Conservation (phyloP, 306 rosid species). For the Gleditsia sinensis region DNA sequence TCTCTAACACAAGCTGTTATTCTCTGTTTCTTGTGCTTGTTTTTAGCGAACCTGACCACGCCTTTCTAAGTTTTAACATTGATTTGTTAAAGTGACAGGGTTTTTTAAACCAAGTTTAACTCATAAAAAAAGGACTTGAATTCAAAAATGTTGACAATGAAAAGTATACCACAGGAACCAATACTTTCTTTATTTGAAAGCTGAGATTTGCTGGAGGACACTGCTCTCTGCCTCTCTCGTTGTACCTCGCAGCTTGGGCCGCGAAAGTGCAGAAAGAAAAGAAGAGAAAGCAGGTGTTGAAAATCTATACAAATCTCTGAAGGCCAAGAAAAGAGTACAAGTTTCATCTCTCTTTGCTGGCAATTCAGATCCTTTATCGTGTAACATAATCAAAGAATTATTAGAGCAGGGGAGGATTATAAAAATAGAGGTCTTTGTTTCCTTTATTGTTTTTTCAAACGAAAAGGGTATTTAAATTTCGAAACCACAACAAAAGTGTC, state of each 20-base stretch:
- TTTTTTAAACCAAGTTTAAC: neutral
- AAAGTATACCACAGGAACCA: constrained; percentile 11
- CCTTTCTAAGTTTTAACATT: neutral
- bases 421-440: neutral
- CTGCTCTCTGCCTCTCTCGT: neutral
- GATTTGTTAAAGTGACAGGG: neutral
- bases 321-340: neutral
- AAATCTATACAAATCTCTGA: neutral
- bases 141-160: neutral
- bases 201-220: constrained; percentile 31
- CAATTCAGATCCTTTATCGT: constrained; percentile 45
- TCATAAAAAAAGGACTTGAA: neutral
- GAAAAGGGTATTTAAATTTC: neutral
- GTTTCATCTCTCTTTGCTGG: constrained; percentile 21
- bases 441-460: neutral
- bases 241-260: constrained; percentile 36
- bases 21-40: constrained; percentile 22
- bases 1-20: neutral
- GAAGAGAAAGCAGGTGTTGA: constrained; percentile 13
- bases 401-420: neutral
- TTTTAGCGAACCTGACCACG: neutral
- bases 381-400: constrained; percentile 27
- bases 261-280: constrained; percentile 23
- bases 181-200: constrained; percentile 2
- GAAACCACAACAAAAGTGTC: neutral